Evolutionary conservation across 495 filamentous ascomycete species (phyloP).

Genomic region (Umbilicaria muhlenbergii): DNA sequence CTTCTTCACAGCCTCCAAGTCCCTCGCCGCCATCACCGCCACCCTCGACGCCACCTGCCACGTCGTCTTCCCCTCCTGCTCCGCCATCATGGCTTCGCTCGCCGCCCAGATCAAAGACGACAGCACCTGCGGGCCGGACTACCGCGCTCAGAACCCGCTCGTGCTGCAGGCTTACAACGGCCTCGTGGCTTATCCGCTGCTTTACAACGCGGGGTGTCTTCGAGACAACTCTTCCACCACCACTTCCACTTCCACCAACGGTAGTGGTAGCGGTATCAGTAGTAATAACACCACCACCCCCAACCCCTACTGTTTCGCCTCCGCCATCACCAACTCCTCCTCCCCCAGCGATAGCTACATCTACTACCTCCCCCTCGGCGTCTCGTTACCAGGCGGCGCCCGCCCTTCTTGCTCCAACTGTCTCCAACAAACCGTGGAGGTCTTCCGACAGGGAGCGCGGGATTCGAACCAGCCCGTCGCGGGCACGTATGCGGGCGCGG

Average conservation of each 20-base stretch:
- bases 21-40: conserved; percentile 46
- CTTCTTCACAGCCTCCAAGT: conserved; percentile 62
- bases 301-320: conserved; percentile 50
- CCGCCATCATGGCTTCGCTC: conserved; percentile 37
- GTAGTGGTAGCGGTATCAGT: too few species aligned
- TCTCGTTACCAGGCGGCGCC: conserved; percentile 41
- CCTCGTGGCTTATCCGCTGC: conserved; percentile 52
- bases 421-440: conserved; percentile 49
- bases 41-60: conserved; percentile 58
- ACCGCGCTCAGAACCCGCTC: conserved; percentile 42
- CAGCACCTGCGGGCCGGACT: conserved; percentile 58
- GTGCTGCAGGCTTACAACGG: conserved; percentile 61
- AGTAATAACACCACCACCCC: too few species aligned
- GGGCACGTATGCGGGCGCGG: conserved; percentile 44
- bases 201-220: conserved; percentile 70
- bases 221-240: conserved; percentile 51
- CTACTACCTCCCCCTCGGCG: conserved; percentile 74
- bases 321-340: conserved; percentile 60
- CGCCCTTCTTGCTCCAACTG: conserved; percentile 57
- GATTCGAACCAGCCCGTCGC: conserved; percentile 41
- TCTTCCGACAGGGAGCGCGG: conserved; percentile 46
- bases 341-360: conserved; percentile 54
- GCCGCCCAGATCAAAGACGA: conserved; percentile 39
- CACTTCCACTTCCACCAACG: conserved; percentile 30
- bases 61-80: conserved; percentile 43